Base-by-base conservation (phyloP, 139 green algal genomes). In the Ettlia oleoabundans region DNA sequence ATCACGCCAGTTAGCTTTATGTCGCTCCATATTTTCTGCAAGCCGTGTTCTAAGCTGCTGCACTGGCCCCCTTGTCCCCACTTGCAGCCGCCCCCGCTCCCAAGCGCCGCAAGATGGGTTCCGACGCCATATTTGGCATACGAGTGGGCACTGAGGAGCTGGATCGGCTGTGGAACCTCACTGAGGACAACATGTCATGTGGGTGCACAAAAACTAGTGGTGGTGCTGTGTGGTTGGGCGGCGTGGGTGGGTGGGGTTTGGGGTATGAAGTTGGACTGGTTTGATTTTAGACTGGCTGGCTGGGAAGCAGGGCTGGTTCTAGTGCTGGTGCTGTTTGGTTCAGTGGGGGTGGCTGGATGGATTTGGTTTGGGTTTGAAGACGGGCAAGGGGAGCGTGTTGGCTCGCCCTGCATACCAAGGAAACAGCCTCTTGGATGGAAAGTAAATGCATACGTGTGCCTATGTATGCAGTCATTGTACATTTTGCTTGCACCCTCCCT, bases 151-250 rank as follows among this genome's bases (percentile, higher is more conserved):
- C 69, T 0, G 61, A 66, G 13, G 82, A 84, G 73, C 83, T 91
- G 61, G 83, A 90, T 79, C 66, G 84, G 64, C 86, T 92, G 63
- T 91, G 88, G 88, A 91, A 91, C 79, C 55, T 87, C 3, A 84
- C 84, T 21, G 70, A 84, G 28, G 82, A 88, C 84, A 90, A 91
- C 81, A 22, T 90, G 42, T 84, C 69, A 13, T 33, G 80, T 85
- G 38, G 43, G 68, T 21, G 47, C 47, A 58, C 13, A 58, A 58
- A 58, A 58, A 10, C 15, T 15, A 15, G 15, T 58, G 10, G 47
- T 58, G 47, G 47, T 10, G 47, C 13, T 58, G 47, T 10, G 47
- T 15, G 47, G 47, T n/a, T n/a, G 47, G 47, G 64, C 64, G 30
- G 22, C 5, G 30, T 47, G 42, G 47, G 47, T 10, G 47, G 13